Conservation (phyloP, 192 early-diverging fungal species). For the Linnemannia zychae region DNA sequence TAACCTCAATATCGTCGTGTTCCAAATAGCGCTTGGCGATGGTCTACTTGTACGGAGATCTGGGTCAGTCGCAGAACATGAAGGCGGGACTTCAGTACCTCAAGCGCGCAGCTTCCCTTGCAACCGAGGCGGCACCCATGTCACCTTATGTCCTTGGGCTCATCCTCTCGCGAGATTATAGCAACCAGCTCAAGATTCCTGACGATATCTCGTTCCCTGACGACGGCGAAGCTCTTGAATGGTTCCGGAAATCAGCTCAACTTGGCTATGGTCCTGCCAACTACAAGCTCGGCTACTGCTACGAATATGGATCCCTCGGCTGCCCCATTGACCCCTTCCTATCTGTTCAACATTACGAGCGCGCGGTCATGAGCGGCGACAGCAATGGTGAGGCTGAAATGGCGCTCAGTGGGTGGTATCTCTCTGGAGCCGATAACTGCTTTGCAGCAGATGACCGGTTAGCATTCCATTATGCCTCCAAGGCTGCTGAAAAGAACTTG, state of each 20-base stretch:
- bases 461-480: conserved; percentile 85
- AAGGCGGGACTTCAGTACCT: conserved; percentile 89
- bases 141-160: conserved; percentile 83
- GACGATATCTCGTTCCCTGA: conserved; percentile 78
- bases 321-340: conserved; percentile 73
- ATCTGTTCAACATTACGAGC: conserved; percentile 83
- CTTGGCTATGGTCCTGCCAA: conserved; percentile 81
- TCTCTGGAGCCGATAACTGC: conserved; percentile 79
- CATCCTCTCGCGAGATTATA: conserved; percentile 79
- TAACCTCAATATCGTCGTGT: not conserved
- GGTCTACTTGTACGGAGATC: conserved; percentile 79
- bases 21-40: conserved; percentile 77
- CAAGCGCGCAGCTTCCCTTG: conserved; percentile 81
- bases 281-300: conserved; percentile 83
- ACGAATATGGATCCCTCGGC: conserved; percentile 83
- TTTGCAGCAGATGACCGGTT: conserved; percentile 75
- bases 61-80: conserved; percentile 75
- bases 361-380: conserved; percentile 62
- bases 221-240: conserved; percentile 79
- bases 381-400: conserved; percentile 80
- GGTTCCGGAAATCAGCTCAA: conserved; percentile 79
- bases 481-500: conserved; percentile 83
- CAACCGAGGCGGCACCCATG: conserved; percentile 76
- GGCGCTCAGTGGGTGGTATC: conserved; percentile 88
- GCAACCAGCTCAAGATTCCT: conserved; percentile 67